A percentile compares a stretch with the other conserved stretches of the same genome.
Evolutionary conservation across 352 stramenopile genomes (phyloP).

Genomic region (Globisporangium perplexum): DNA sequence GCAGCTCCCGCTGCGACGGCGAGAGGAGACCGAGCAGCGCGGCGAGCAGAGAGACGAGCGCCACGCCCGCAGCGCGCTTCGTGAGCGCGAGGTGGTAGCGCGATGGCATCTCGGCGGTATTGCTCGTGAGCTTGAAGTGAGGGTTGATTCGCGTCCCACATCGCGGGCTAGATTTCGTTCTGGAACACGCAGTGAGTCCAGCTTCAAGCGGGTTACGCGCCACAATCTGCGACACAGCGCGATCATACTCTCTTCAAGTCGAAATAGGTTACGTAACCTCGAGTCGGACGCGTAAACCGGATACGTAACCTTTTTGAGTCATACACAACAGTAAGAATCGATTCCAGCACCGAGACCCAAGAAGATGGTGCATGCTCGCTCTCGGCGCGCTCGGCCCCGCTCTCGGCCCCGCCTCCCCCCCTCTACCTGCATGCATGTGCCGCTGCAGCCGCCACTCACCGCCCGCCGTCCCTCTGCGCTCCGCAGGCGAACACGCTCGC

Average conservation of each 20-base stretch:
- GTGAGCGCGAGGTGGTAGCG: neutral
- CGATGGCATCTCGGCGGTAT: neutral
- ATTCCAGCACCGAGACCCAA: neutral
- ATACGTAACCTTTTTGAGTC: neutral
- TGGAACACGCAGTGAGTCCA: neutral
- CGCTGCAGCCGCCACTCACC: conserved; percentile 7
- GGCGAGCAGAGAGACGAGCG: neutral
- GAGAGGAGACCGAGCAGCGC: neutral
- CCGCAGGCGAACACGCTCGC: conserved; percentile 78
- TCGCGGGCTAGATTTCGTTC: neutral
- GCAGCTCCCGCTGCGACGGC: neutral
- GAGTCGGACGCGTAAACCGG: neutral
- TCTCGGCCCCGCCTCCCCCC: too few species aligned
- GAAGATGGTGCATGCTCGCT: neutral
- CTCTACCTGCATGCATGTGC: conserved; percentile 7
- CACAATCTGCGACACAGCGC: neutral
- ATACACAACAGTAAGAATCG: neutral
- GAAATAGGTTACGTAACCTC: neutral
- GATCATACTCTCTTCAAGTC: neutral
- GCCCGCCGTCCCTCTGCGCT: conserved; percentile 14
- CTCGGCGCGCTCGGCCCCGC: neutral
- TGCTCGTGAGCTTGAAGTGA: neutral
- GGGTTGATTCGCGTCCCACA: neutral
- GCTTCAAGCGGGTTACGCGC: neutral
- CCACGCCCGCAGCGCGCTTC: neutral